phyloP scores from a whole-genome alignment of 345 rosid species.

The Sisymbrium irio region DNA sequence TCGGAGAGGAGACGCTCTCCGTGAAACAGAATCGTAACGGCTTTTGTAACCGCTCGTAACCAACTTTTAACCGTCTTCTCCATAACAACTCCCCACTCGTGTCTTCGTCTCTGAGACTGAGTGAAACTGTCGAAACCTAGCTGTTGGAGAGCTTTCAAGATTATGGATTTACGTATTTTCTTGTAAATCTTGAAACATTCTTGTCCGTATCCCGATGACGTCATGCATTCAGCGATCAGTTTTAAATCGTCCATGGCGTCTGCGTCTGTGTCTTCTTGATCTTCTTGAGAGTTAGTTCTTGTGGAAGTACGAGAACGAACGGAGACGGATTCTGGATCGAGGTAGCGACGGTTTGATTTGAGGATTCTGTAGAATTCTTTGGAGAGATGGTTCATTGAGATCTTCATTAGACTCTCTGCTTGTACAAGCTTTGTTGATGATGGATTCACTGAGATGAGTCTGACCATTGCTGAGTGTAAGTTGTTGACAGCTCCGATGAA shows the following conservation, averaged over 20 bases:
- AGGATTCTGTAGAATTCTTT: constrained; percentile 60
- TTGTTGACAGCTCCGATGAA: constrained; percentile 44
- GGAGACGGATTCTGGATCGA: constrained; percentile 58
- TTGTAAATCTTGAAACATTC: constrained; percentile 61
- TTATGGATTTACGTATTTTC: constrained; percentile 50
- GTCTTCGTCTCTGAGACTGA: constrained; percentile 41
- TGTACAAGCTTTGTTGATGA: constrained; percentile 41
- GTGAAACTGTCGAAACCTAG: constrained; percentile 40
- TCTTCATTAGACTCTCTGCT: constrained; percentile 57
- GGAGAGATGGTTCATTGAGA: constrained; percentile 56
- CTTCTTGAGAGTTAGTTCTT: not conserved
- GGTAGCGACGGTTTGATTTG: constrained; percentile 41
- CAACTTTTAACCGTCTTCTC: constrained; percentile 52
- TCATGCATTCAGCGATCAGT: constrained; percentile 71
- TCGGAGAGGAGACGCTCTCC: constrained; percentile 66
- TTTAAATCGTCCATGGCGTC: constrained; percentile 49
- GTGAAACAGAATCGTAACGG: constrained; percentile 48
- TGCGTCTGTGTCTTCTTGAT: constrained; percentile 28
- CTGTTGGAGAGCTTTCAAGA: constrained; percentile 47
- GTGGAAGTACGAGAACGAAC: constrained; percentile 28
- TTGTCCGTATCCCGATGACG: constrained; percentile 50
- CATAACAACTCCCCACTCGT: constrained; percentile 54
- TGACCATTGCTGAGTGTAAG: constrained; percentile 55
- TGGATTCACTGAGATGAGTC: constrained; percentile 33
- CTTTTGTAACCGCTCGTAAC: constrained; percentile 38